Evolutionary conservation across 495 filamentous ascomycete genomes (phyloP).

Genomic region (Aspergillus olivimuriae): DNA sequence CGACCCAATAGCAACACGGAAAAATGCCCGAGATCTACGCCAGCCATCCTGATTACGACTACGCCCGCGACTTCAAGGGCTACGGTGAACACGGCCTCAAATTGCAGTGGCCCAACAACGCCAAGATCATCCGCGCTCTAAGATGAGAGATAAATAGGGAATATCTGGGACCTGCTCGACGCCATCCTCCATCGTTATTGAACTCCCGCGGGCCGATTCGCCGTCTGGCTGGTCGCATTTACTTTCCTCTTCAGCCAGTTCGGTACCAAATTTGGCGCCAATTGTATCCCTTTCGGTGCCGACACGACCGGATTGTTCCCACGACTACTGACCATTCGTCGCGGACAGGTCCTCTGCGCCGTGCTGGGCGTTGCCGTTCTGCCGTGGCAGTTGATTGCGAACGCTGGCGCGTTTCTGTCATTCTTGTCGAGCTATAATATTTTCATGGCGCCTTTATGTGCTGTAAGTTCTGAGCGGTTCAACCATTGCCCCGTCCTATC

Average conservation of each 20-base stretch:
- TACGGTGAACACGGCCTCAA: constrained; percentile 2
- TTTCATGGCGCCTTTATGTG: constrained; percentile 10
- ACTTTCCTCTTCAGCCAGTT: constrained; percentile 6
- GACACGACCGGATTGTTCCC: constrained; percentile 6
- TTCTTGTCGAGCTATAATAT: constrained; percentile 10
- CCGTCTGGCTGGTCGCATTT: constrained; percentile 5
- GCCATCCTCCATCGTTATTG: constrained; percentile 7
- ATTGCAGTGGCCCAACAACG: constrained; percentile 3
- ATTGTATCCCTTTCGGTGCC: constrained; percentile 7
- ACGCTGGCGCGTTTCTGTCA: constrained; percentile 2
- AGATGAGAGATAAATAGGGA: neutral
- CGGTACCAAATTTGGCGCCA: constrained; percentile 5
- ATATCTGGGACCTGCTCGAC: constrained; percentile 9
- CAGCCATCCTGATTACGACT: constrained; percentile 10
- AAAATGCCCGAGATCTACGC: constrained; percentile 8
- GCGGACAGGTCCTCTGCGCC: constrained; percentile 8
- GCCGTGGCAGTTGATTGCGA: constrained; percentile 8
- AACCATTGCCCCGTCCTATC: neutral
- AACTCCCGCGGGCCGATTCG: neutral
- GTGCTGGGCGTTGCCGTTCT: constrained; percentile 2
- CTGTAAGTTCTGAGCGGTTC: neutral
- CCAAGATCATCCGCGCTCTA: constrained; percentile 1
- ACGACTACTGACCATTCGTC: constrained; percentile 5
- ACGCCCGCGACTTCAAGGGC: constrained; percentile 7
- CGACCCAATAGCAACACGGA: no score